phyloP scores from a whole-genome alignment of 1,284 basidiomycete species.

The Bjerkandera adusta region DNA sequence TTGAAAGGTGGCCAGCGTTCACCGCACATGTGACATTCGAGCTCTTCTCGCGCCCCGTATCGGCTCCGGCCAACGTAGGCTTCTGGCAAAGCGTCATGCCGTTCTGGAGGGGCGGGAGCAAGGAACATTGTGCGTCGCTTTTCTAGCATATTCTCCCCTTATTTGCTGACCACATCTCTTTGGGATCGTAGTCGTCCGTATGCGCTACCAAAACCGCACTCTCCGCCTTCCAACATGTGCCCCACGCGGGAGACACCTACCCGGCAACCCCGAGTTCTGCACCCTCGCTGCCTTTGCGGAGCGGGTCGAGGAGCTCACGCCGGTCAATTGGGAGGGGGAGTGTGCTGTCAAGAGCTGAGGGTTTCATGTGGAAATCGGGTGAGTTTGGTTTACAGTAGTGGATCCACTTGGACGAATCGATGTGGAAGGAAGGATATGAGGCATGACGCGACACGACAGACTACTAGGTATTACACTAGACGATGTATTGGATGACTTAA shows the following conservation, averaged over 20 bases:
- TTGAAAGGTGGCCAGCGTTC: conserved; percentile 72
- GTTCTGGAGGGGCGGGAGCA: conserved; percentile 19
- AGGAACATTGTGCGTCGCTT: conserved; percentile 38
- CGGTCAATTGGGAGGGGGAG: conserved; percentile 61
- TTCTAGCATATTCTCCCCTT: background rate
- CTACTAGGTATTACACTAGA: too few species aligned
- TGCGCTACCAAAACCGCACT: conserved; percentile 75
- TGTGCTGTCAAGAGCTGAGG: conserved; percentile 36
- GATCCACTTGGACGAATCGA: too few species aligned
- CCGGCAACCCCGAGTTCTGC: conserved; percentile 76
- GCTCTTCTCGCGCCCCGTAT: conserved; percentile 49
- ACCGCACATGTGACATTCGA: conserved; percentile 74
- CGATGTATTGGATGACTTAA: too few species aligned
- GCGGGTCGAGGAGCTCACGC: conserved; percentile 62
- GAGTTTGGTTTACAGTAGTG: too few species aligned
- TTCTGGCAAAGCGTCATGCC: conserved; percentile 29
- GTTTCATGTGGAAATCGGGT: conserved; percentile 2
- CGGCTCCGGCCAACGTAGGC: conserved; percentile 15
- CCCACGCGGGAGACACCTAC: conserved; percentile 63
- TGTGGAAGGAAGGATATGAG: too few species aligned
- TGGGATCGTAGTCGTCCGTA: conserved; percentile 65
- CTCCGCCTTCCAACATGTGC: conserved; percentile 68
- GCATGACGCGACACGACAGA: too few species aligned
- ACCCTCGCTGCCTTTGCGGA: conserved; percentile 66
- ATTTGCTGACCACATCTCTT: background rate